Conservation (phyloP, 192 early-diverging fungal genomes). For the Allomyces javanicus region DNA sequence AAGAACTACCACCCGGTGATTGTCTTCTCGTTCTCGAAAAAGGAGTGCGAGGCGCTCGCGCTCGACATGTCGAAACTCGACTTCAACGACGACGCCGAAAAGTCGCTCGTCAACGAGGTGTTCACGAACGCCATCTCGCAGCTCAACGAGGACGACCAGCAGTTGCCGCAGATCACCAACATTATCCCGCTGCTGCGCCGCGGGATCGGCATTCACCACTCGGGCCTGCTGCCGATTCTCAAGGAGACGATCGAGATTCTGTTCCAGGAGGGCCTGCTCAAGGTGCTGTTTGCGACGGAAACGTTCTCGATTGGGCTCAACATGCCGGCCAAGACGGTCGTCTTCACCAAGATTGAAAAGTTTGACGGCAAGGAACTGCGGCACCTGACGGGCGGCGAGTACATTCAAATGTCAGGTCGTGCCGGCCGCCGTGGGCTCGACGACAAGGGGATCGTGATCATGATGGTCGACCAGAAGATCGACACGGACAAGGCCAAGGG, state of each 20-base stretch:
- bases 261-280: conserved; percentile 90
- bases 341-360: conserved; percentile 82
- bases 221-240: conserved; percentile 81
- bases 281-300: conserved; percentile 97
- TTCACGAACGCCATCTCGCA: conserved; percentile 71
- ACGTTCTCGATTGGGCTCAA: conserved; percentile 98
- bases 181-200: conserved; percentile 74
- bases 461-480: conserved; percentile 93
- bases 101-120: conserved; percentile 65
- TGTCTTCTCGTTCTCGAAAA: conserved; percentile 86
- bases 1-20: conserved; percentile 98
- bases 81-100: conserved; percentile 54
- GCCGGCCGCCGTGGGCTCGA: conserved; percentile 92
- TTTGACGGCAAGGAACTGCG: conserved; percentile 76
- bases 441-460: conserved; percentile 88
- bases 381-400: conserved; percentile 79
- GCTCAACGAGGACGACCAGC: conserved; percentile 73
- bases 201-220: conserved; percentile 94
- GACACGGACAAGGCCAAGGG: conserved; percentile 73
- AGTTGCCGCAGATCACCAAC: conserved; percentile 79
- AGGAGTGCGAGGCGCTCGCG: conserved; percentile 82
- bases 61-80: conserved; percentile 79
- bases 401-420: conserved; percentile 98
- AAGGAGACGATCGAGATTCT: conserved; percentile 96
- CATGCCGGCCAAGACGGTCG: conserved; percentile 98